Evolutionary conservation across 2,329 filamentous ascomycete species (phyloP).

Genomic region (Biscogniauxia sp.): DNA sequence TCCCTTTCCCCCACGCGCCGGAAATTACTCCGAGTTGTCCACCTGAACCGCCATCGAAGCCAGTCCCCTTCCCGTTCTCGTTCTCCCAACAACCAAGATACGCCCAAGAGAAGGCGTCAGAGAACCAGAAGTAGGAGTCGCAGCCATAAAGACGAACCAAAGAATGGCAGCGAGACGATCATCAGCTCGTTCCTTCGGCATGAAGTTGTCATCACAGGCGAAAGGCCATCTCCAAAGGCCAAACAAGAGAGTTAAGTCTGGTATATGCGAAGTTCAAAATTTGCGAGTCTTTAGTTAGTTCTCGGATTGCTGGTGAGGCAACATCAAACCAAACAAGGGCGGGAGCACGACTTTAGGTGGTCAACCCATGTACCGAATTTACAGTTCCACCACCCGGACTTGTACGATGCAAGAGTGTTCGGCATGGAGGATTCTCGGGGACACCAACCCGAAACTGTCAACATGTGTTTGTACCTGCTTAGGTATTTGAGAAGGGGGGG

Average conservation of each 20-base stretch:
- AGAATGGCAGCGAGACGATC: conserved; percentile 6
- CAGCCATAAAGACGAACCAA: conserved; percentile 18
- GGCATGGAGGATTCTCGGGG: not conserved
- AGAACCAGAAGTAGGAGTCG: conserved; percentile 39
- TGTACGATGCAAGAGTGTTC: conserved; percentile 2
- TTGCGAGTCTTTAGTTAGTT: conserved; percentile 1
- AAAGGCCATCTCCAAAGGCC: conserved; percentile 12
- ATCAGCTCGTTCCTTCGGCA: conserved; percentile 23
- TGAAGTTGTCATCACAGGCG: conserved; percentile 22
- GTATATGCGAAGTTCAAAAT: not conserved
- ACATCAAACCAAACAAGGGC: not conserved
- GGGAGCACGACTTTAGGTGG: not conserved
- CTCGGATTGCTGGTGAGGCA: conserved; percentile 2
- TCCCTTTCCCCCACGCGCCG: conserved; percentile 41
- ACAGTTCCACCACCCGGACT: conserved; percentile 3
- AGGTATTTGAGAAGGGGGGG: not conserved
- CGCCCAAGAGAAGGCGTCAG: conserved; percentile 33
- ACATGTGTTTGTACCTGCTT: not conserved
- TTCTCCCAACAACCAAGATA: conserved; percentile 23
- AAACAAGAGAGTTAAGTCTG: conserved; percentile 16
- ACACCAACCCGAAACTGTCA: not conserved
- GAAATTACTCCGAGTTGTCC: conserved; percentile 40
- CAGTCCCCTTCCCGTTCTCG: conserved; percentile 41
- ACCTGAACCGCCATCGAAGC: conserved; percentile 41
- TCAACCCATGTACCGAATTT: not conserved